Conservation (phyloP, 495 filamentous ascomycete species). For the Aspergillus funiculosus region DNA sequence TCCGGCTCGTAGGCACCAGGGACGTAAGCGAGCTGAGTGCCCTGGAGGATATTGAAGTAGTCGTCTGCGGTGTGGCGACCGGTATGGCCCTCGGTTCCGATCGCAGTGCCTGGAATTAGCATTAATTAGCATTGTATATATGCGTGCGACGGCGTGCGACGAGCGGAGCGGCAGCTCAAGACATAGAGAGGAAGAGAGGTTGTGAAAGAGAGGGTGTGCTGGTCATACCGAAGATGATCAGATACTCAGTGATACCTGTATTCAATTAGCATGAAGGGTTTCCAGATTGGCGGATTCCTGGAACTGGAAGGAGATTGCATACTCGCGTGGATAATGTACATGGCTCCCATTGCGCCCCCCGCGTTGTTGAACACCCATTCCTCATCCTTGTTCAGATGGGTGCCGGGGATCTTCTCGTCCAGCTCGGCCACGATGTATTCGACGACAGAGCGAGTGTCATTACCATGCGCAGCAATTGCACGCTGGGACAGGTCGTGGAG, state of each 20-base stretch:
- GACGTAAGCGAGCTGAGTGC: constrained; percentile 65
- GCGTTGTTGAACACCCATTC: constrained; percentile 60
- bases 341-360: constrained; percentile 80
- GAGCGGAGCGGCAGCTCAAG: too few species aligned
- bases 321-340: constrained; percentile 86
- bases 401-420: constrained; percentile 33
- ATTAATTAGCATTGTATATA: too few species aligned
- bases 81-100: constrained; percentile 82
- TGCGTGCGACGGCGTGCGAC: too few species aligned
- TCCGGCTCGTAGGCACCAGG: constrained; percentile 66
- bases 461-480: constrained; percentile 60
- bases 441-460: constrained; percentile 64
- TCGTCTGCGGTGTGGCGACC: constrained; percentile 85
- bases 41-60: constrained; percentile 84
- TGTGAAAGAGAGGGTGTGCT: background rate
- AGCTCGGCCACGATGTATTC: constrained; percentile 52
- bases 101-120: constrained; percentile 53
- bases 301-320: constrained; percentile 20
- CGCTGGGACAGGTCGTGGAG: constrained; percentile 62
- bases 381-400: constrained; percentile 40
- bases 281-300: constrained; percentile 7
- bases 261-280: background rate
- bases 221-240: constrained; percentile 65
- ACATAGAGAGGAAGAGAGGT: background rate
- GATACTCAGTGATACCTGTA: constrained; percentile 63